Percentiles rank a stretch among this genome's conserved stretches.
These are phyloP conservation scores for Microcos paniculata DNA, from an alignment of 345 rosid species.

Conservation along the genomic window DNA sequence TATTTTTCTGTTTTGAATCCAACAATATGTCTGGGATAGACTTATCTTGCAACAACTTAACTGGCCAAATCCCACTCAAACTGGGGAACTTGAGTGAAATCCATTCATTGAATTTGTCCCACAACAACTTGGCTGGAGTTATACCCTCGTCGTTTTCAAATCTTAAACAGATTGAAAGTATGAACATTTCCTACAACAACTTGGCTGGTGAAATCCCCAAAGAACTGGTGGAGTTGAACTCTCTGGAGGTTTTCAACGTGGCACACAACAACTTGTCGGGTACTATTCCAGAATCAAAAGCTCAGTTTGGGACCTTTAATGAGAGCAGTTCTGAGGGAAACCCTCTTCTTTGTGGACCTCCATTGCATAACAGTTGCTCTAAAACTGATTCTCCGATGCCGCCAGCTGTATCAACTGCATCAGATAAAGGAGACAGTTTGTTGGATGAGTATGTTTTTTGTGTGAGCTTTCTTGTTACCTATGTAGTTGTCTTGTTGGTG, in stretches of 20 bases:
- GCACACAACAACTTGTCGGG: not conserved
- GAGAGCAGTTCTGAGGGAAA: slow-evolving; percentile 11
- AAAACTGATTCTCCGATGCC: not conserved
- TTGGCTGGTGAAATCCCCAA: slow-evolving; percentile 24
- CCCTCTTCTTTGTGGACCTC: not conserved
- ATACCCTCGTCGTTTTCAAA: not conserved
- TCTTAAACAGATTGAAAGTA: not conserved
- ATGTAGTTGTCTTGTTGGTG: not conserved
- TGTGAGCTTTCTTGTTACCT: not conserved
- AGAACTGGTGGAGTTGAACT: slow-evolving; percentile 6
- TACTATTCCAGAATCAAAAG: not conserved
- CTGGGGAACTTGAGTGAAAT: not conserved
- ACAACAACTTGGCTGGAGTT: not conserved
- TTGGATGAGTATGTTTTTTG: not conserved
- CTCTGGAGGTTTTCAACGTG: not conserved
- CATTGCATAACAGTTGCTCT: not conserved
- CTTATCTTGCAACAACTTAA: not conserved
- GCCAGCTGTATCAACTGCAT: not conserved
- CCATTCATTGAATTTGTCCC: not conserved
- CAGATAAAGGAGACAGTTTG: not conserved
- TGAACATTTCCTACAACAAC: slow-evolving; percentile 25
- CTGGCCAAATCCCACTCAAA: not conserved
- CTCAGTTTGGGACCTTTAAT: slow-evolving; percentile 12
- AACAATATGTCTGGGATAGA: not conserved
- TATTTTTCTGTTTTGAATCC: too few relatives aligned